These are phyloP conservation scores for Syzygium syzygioides DNA, from an alignment of 441 rosid genomes.

Conservation along the genomic window DNA sequence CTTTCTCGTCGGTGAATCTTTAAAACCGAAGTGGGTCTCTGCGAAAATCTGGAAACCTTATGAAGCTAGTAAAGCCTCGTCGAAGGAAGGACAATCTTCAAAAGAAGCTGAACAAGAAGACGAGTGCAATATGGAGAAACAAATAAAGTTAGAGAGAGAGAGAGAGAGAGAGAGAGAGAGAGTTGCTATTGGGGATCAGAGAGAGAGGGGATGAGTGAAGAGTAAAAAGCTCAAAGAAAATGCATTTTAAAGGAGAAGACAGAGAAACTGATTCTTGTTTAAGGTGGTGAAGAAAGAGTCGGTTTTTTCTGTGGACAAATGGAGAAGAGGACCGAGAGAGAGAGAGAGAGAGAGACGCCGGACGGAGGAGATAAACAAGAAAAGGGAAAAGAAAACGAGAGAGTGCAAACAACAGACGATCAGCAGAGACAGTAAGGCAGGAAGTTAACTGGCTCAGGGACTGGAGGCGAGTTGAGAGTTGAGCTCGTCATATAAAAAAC, in stretches of 20 bases:
- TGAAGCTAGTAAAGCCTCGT: background rate
- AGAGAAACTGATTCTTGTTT: background rate
- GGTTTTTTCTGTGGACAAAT: background rate
- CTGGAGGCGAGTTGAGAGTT: background rate
- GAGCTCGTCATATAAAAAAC: background rate
- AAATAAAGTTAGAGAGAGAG: slow-evolving; percentile 17
- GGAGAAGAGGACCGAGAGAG: background rate
- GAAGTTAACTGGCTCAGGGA: background rate
- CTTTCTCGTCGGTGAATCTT: background rate
- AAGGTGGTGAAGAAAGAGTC: background rate
- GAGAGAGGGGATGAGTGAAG: slow-evolving; percentile 13
- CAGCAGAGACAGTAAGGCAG: background rate
- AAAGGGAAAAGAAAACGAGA: background rate
- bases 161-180: slow-evolving; percentile 6
- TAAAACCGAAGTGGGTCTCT: background rate
- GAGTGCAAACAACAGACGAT: background rate
- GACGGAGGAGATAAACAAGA: background rate
- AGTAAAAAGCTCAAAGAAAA: slow-evolving; percentile 13
- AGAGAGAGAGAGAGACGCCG: background rate
- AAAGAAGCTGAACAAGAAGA: background rate
- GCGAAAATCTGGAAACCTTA: background rate
- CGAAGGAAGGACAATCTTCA: background rate
- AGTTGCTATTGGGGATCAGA: slow-evolving; percentile 8
- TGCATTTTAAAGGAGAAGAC: background rate
- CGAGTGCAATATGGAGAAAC: background rate